Evolutionary conservation across 805 yeast genomes (phyloP).

Genomic region (Phaffomyces antillensis): DNA sequence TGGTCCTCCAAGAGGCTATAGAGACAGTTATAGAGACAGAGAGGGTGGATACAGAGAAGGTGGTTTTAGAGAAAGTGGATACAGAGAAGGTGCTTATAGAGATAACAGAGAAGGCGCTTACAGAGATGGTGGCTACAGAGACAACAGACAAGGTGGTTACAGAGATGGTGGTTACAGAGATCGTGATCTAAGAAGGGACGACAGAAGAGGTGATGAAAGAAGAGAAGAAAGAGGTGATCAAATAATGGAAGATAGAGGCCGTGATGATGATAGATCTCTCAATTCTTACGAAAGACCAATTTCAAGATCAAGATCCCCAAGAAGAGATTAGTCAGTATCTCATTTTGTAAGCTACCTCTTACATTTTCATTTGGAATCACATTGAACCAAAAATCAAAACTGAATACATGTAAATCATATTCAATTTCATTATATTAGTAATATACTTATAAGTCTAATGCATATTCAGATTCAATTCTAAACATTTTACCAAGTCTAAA

Average conservation of each 20-base stretch:
- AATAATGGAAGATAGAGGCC: constrained; percentile 8
- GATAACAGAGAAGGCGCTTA: constrained; percentile 13
- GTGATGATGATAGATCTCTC: constrained; percentile 1
- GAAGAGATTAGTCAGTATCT: constrained; percentile 15
- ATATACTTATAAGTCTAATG: not conserved
- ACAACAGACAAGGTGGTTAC: constrained; percentile 1
- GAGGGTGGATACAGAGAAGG: constrained; percentile 8
- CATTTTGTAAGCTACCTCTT: too few species aligned
- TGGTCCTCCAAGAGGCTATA: constrained; percentile 14
- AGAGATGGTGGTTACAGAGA: constrained; percentile 1
- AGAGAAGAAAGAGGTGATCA: constrained; percentile 1
- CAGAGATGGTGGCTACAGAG: constrained; percentile 11
- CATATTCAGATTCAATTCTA: constrained; percentile 49
- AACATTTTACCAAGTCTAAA: constrained; percentile 48
- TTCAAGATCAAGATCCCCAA: constrained; percentile 27
- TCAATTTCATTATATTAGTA: too few species aligned
- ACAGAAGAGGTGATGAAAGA: constrained; percentile 13
- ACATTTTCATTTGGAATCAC: too few species aligned
- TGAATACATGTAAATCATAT: too few species aligned
- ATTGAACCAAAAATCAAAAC: too few species aligned
- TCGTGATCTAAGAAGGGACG: constrained; percentile 10
- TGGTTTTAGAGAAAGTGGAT: constrained; percentile 5
- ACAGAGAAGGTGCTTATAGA: constrained; percentile 16
- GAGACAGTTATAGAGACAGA: constrained; percentile 14
- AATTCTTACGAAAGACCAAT: constrained; percentile 14